Conservation (phyloP, 1,139 yeast genomes). For the Yamadazyma dushanensis region DNA sequence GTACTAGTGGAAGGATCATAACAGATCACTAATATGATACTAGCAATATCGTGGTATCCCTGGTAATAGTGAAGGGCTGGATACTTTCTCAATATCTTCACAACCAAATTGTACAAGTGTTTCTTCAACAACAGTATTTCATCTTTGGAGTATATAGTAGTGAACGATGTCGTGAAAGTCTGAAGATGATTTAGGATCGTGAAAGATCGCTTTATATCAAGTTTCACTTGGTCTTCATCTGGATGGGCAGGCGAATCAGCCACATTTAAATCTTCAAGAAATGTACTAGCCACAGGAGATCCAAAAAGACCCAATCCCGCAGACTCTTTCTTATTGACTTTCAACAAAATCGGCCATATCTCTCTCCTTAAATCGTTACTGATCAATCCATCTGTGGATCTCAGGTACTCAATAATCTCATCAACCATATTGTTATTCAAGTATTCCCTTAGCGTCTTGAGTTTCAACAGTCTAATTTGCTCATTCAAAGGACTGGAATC, state of each 20-base stretch:
- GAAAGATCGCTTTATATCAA: conserved; percentile 78
- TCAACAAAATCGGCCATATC: conserved; percentile 50
- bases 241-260: conserved; percentile 48
- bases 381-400: conserved; percentile 52
- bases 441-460: conserved; percentile 41
- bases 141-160: conserved; percentile 33
- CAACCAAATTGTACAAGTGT: conserved; percentile 49
- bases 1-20: conserved; percentile 21
- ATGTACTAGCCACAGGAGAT: conserved; percentile 4
- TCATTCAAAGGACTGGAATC: conserved; percentile 43
- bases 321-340: conserved; percentile 1
- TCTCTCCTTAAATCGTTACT: conserved; percentile 37
- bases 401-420: conserved; percentile 33
- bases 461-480: conserved; percentile 39
- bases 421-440: conserved; percentile 25
- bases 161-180: conserved; percentile 26
- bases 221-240: conserved; percentile 76
- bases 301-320: conserved; percentile 13
- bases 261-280: conserved; percentile 18
- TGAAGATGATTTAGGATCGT: conserved; percentile 35
- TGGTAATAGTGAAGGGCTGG: conserved; percentile 78
- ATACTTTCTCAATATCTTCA: conserved; percentile 56
- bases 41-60: conserved; percentile 88
- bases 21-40: conserved; percentile 61
- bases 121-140: conserved; percentile 38